phyloP scores from a whole-genome alignment of 2,329 filamentous ascomycete species.

The Penicillium sp. region DNA sequence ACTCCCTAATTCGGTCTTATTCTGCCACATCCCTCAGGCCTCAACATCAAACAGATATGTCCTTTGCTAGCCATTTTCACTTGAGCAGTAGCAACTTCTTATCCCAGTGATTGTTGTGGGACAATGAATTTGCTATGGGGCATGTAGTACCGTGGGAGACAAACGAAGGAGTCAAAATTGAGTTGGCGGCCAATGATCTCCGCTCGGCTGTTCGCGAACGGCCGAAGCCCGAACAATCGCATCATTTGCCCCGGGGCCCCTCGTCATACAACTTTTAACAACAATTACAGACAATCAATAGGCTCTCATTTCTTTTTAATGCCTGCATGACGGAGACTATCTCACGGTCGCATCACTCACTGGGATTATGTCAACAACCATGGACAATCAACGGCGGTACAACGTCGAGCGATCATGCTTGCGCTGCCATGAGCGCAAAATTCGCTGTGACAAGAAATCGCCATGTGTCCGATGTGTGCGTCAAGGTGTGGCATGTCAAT shows the following conservation, averaged over 20 bases:
- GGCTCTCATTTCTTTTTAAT: background rate
- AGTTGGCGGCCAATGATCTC: background rate
- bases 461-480: constrained; percentile 27
- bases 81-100: too few relatives aligned
- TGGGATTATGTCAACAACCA: background rate
- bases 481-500: constrained; percentile 22
- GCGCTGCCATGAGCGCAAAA: constrained; percentile 32
- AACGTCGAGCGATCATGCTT: constrained; percentile 32
- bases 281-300: background rate
- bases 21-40: too few relatives aligned
- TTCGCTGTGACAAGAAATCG: constrained; percentile 26
- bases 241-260: background rate
- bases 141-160: background rate
- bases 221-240: constrained; percentile 2
- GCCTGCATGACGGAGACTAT: background rate
- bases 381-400: constrained; percentile 22
- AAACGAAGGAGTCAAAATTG: background rate
- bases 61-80: too few relatives aligned
- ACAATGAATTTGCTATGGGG: too few relatives aligned
- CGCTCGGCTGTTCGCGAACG: constrained; percentile 3
- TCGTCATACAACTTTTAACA: background rate
- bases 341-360: background rate
- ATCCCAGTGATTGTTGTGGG: too few relatives aligned
- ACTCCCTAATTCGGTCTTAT: too few relatives aligned
- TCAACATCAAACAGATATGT: too few relatives aligned